Evolutionary conservation across 2,329 filamentous ascomycete genomes (phyloP).

Genomic region (Diaporthe vaccinii): DNA sequence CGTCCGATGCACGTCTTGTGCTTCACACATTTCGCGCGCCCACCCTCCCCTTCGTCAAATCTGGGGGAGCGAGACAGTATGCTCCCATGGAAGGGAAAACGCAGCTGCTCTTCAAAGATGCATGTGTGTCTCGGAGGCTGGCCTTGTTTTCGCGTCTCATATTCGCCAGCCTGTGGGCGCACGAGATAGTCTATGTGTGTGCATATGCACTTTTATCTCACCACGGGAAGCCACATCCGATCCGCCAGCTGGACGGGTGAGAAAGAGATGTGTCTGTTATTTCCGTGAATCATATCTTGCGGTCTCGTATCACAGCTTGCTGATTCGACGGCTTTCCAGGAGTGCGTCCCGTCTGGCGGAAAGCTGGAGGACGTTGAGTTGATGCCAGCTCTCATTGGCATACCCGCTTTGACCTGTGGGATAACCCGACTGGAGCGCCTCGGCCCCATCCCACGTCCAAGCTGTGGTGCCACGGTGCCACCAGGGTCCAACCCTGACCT

Average conservation of each 20-base stretch:
- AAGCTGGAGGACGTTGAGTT: background rate
- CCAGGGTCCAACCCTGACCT: background rate
- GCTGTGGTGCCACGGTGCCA: background rate
- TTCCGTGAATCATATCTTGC: constrained; percentile 14
- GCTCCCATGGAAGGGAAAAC: background rate
- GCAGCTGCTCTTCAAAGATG: background rate
- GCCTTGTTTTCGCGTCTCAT: background rate
- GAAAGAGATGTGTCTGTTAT: background rate
- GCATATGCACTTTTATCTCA: background rate
- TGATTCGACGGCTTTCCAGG: background rate
- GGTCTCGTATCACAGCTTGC: background rate
- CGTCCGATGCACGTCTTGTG: background rate
- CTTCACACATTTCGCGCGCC: background rate
- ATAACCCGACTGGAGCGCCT: background rate
- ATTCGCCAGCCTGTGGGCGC: background rate
- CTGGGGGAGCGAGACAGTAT: background rate
- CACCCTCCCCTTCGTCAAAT: background rate
- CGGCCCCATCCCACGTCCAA: background rate
- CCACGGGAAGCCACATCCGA: background rate
- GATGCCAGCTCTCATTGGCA: background rate
- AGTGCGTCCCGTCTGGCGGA: background rate
- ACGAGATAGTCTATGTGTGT: background rate
- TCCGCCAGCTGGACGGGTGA: background rate
- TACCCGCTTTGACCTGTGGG: background rate
- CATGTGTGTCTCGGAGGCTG: constrained; percentile 4